Conservation (phyloP, 1,284 basidiomycete genomes). For the Meripilus lineatus region DNA sequence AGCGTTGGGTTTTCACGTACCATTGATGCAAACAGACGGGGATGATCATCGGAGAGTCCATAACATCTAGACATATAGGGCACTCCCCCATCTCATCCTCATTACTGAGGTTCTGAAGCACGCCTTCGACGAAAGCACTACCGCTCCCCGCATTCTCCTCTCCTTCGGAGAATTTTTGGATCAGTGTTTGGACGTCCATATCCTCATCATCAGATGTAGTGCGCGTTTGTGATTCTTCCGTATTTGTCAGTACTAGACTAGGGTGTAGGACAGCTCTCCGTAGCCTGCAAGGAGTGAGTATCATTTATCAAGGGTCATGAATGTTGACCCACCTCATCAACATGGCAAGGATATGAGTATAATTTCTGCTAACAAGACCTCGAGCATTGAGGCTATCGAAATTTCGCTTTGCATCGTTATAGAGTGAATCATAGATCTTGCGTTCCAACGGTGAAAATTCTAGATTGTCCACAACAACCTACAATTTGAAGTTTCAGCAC, state of each 20-base stretch:
- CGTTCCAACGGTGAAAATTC: conserved; percentile 75
- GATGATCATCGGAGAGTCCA: conserved; percentile 67
- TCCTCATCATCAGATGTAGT: conserved; percentile 3
- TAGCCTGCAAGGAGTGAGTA: conserved; percentile 42
- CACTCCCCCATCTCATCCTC: conserved; percentile 57
- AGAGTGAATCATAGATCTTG: conserved; percentile 80
- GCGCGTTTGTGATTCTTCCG: conserved; percentile 4
- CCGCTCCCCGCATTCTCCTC: conserved; percentile 34
- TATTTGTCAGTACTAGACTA: conserved; percentile 57
- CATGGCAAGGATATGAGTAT: conserved; percentile 88
- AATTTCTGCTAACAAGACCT: conserved; percentile 79
- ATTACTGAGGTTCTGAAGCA: conserved; percentile 56
- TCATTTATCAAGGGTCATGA: conserved; percentile 5
- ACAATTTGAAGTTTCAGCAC: conserved; percentile 1
- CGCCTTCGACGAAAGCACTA: conserved; percentile 55
- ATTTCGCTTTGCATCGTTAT: conserved; percentile 57
- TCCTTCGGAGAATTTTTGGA: conserved; percentile 9
- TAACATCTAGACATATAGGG: conserved; percentile 76
- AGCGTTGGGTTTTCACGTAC: conserved; percentile 34
- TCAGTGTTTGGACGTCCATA: conserved; percentile 12
- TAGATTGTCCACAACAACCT: conserved; percentile 65
- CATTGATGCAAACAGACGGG: conserved; percentile 76
- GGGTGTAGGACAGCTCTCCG: conserved; percentile 87
- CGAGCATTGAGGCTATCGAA: conserved; percentile 77
- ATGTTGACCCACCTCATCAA: conserved; percentile 68